These are phyloP conservation scores for Pseudogymnoascus pannorum DNA, from an alignment of 2,329 filamentous ascomycete genomes.

Conservation along the genomic window DNA sequence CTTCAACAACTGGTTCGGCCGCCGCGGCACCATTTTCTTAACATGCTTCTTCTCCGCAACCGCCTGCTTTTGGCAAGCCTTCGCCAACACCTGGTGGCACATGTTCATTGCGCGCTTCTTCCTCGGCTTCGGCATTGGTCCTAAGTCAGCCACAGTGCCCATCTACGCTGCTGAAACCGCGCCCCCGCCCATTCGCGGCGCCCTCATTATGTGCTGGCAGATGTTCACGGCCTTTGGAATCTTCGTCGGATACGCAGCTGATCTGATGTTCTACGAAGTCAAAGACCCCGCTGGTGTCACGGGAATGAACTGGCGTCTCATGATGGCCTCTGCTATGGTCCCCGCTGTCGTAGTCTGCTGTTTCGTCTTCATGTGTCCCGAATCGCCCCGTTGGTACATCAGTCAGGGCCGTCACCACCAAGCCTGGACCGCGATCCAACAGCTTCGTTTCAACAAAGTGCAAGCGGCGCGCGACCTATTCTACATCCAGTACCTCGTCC, in stretches of 20 bases:
- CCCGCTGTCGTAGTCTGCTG: conserved; percentile 50
- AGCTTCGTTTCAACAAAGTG: conserved; percentile 43
- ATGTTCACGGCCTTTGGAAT: conserved; percentile 44
- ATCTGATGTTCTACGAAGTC: conserved; percentile 54
- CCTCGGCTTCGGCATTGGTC: conserved; percentile 63
- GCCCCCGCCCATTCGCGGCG: conserved; percentile 56
- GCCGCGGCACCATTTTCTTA: conserved; percentile 64
- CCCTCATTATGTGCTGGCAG: conserved; percentile 69
- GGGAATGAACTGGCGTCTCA: conserved; percentile 59
- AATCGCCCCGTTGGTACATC: conserved; percentile 46
- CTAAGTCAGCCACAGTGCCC: conserved; percentile 62
- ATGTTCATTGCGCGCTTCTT: conserved; percentile 65
- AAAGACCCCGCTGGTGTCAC: conserved; percentile 44
- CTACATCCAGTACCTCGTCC: conserved; percentile 49
- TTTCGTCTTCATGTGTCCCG: conserved; percentile 36
- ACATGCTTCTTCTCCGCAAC: conserved; percentile 55
- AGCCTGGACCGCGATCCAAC: conserved; percentile 40
- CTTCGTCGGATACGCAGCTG: conserved; percentile 51
- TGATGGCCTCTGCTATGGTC: conserved; percentile 61
- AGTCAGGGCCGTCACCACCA: conserved; percentile 39
- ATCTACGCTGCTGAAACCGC: conserved; percentile 64
- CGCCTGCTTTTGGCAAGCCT: conserved; percentile 44
- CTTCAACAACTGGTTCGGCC: conserved; percentile 62
- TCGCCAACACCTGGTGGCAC: conserved; percentile 57
- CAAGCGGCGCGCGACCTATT: conserved; percentile 50